Base-by-base conservation (phyloP, 768 basidiomycete genomes). In the Basidioascus undulatus region DNA sequence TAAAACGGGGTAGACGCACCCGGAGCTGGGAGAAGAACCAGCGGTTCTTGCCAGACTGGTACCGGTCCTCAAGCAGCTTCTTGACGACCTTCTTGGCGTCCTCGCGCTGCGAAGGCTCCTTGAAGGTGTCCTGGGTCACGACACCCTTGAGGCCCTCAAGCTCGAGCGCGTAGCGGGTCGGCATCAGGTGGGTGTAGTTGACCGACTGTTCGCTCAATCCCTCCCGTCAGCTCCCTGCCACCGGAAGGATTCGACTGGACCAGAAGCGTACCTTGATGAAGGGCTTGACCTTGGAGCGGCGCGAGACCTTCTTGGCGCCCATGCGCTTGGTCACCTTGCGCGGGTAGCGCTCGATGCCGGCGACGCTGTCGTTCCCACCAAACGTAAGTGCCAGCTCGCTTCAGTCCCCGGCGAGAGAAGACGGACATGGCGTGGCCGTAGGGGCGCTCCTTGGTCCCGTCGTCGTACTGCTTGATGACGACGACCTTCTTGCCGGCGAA, bases 401-500 rank as follows among this genome's bases (percentile, higher is more conserved):
- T n/a, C n/a, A n/a, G n/a, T n/a, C n/a, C n/a, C n/a, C n/a, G n/a
- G n/a, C n/a, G n/a, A n/a, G n/a, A n/a, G n/a, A n/a, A n/a, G n/a
- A n/a, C n/a, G n/a, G n/a, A n/a, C n/a, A 98, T 76, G 53, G 92
- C 92, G 60, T 98, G 86, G 49, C 89, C 81, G 66, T 92, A 98
- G 42, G 76, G 82, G 48, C 82, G 71, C 52, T 86, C 83, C 48
- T 94, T 94, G 52, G 77, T 83, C 32, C 87, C 87, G 59, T 96
- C 92, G 58, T 98, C 92, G 47, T 74, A 59, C 62, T 94, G 89
- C 65, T 87, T 92, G 63, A 98, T 84, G 51, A 96, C 80, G 47
- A 98, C 89, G 51, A 94, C 89, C 70, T 98, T 98, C 69, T 82
- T 84, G 58, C 92, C 92, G 50, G 92, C 92, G 61, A 94, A 92